Evolutionary conservation across 768 basidiomycete species (phyloP).

Genomic region (Antrodiella citrinella): DNA sequence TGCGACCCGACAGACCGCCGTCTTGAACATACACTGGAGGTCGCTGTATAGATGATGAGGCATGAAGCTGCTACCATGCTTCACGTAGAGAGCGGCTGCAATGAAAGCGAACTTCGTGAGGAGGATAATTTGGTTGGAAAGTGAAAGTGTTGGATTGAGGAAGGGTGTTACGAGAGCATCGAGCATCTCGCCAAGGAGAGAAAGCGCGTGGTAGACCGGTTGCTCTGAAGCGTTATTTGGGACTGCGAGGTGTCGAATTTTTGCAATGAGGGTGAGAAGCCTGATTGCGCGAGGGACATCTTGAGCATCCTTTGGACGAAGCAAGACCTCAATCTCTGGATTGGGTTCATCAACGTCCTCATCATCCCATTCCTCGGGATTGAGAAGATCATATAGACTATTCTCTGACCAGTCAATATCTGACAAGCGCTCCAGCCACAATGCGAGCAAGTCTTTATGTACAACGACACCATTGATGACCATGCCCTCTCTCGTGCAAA

Average conservation of each 20-base stretch:
- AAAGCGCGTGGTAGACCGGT: neutral
- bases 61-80: neutral
- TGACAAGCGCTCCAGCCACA: neutral
- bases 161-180: neutral
- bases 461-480: neutral
- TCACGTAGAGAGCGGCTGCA: neutral
- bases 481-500: neutral
- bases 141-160: neutral
- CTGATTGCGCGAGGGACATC: neutral
- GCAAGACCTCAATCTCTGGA: neutral
- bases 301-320: neutral
- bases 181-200: neutral
- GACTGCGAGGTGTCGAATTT: neutral
- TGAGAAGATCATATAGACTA: neutral
- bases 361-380: no score
- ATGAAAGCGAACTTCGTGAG: neutral
- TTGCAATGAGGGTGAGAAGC: neutral
- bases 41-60: neutral
- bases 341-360: neutral
- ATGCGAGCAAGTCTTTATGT: neutral
- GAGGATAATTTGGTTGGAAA: neutral
- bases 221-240: neutral
- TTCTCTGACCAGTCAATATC: neutral
- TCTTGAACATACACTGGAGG: neutral
- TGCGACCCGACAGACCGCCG: neutral